Conservation (phyloP, 179 eudicot species). For the Heliamphora pulchella region DNA sequence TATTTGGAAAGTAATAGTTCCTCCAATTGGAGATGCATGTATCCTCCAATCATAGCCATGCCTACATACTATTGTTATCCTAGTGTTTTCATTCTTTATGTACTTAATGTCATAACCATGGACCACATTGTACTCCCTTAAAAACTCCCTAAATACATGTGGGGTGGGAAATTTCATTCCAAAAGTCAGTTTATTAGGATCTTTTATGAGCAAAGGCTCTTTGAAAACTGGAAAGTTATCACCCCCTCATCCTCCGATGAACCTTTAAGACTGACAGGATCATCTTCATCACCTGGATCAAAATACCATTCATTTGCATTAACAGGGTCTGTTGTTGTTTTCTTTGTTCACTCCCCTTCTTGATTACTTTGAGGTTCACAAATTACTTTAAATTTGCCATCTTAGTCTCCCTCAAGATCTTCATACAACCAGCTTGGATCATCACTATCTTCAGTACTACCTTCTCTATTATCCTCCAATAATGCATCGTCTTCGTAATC, state of each 20-base stretch:
- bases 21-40: neutral
- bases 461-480: too few relatives aligned
- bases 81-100: neutral
- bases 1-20: neutral
- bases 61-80: neutral
- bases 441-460: neutral
- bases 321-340: neutral
- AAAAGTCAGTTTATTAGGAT: neutral
- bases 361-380: too few relatives aligned
- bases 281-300: neutral
- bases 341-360: neutral
- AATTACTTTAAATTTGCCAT: neutral
- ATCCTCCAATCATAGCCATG: neutral
- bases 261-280: too few relatives aligned
- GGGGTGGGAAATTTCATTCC: neutral
- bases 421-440: neutral
- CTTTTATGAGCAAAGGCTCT: too few relatives aligned
- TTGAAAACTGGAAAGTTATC: too few relatives aligned
- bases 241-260: too few relatives aligned
- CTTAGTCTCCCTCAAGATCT: neutral
- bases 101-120: neutral
- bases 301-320: too few relatives aligned
- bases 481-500: too few relatives aligned
- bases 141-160: neutral
- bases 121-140: neutral